Base-by-base conservation (phyloP, 495 filamentous ascomycete species). In the Penicillium soppii region DNA sequence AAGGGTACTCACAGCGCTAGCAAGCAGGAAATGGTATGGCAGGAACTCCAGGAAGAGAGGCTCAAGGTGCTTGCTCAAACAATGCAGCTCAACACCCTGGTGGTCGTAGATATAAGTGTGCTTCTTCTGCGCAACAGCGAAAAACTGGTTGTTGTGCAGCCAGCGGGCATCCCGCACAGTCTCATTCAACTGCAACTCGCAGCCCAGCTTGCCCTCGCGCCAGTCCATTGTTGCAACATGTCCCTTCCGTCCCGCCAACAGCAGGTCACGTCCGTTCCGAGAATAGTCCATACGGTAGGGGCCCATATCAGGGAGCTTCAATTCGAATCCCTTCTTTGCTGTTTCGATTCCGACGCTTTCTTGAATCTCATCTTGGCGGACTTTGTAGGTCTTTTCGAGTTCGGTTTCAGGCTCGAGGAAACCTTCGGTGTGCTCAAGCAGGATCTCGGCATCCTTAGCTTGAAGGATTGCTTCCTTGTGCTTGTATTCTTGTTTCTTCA, bases 111-210 rank as follows among this genome's bases (percentile, higher is more conserved):
- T 97, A 73, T 90, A 91, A 53, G 91, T 88, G 53, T 92, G 86
- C 70, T 95, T 95, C 80, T 97, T 97, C 70, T 98, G 94, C 22
- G 94, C 90, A n/a, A 96, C 91, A 3, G 95, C 94, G 70, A 97
- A 96, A 69, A 80, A 91, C 58, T 96, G 91, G 66, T 95, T 90
- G 59, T 96, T 97, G 68, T 98, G 92, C 47, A 98, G 76, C 89
- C 92, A 98, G 58, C 82, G 84, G 15, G 85, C 89, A 76, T 96
- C 91, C 29, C 92, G 73, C 5, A 97, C 82, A 0, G 91, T 97
- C 73, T 97, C 94, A 23, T 81, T 80, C 46, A 97, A 76, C 56
- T 98, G 90, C 48, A 97, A 61, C 68, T 98, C 94, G 60, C 89
- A 96, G 4, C 88, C 89, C 32, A 97, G 68, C 60, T 89, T 95